Conservation (phyloP, 257 asterid species). For the Fraxinus americana region DNA sequence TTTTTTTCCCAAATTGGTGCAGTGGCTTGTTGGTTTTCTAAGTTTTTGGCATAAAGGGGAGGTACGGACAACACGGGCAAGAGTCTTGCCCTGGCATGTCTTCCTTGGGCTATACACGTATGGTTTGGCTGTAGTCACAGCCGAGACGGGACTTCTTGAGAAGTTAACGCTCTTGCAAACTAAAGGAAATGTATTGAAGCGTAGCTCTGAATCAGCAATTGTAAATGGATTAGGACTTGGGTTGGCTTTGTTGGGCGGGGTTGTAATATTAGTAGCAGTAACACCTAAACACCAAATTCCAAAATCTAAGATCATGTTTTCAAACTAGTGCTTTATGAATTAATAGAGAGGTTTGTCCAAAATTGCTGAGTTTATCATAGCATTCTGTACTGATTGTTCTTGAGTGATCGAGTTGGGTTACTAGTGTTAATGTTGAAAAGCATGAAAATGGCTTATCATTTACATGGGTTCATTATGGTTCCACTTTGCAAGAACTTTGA, state of each 20-base stretch:
- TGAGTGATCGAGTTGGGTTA: too few relatives aligned
- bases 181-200: slow-evolving; percentile 51
- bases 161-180: slow-evolving; percentile 75
- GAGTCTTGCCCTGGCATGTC: slow-evolving; percentile 79
- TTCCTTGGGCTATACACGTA: slow-evolving; percentile 79
- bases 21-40: slow-evolving; percentile 78
- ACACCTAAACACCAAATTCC: slow-evolving; percentile 47
- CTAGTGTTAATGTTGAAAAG: too few relatives aligned
- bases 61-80: slow-evolving; percentile 54
- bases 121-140: slow-evolving; percentile 76
- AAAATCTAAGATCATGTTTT: slow-evolving; percentile 30
- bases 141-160: slow-evolving; percentile 86
- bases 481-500: background rate
- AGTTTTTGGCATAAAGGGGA: slow-evolving; percentile 87
- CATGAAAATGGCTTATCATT: too few relatives aligned
- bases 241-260: slow-evolving; percentile 64
- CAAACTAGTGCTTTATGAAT: slow-evolving; percentile 20
- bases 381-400: too few relatives aligned
- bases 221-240: slow-evolving; percentile 77
- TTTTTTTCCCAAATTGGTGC: slow-evolving; percentile 30
- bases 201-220: slow-evolving; percentile 53
- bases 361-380: too few relatives aligned
- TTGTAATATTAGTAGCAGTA: slow-evolving; percentile 67
- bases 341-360: too few relatives aligned
- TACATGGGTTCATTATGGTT: background rate